Evolutionary conservation across 306 rosid species (phyloP).

Genomic region (Quercus cerris): DNA sequence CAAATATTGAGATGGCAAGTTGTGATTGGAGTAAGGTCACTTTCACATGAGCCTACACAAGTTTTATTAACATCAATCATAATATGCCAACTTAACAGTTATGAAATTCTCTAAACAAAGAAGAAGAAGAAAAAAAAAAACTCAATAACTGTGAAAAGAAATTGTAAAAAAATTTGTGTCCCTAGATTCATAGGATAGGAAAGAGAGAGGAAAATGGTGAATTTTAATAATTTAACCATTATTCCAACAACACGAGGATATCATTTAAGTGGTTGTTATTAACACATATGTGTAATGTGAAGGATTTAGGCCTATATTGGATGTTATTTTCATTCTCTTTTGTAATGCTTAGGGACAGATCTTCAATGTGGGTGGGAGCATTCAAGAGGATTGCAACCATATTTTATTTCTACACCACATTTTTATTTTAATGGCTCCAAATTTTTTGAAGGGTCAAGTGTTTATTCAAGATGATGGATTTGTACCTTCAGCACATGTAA

Average conservation of each 20-base stretch:
- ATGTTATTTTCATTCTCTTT: not conserved
- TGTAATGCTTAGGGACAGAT: not conserved
- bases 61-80: too few relatives aligned
- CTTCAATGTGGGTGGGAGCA: not conserved
- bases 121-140: too few relatives aligned
- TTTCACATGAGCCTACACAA: too few relatives aligned
- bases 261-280: not conserved
- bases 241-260: not conserved
- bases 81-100: too few relatives aligned
- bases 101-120: too few relatives aligned
- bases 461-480: not conserved
- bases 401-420: not conserved
- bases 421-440: not conserved
- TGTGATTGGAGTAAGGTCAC: too few relatives aligned
- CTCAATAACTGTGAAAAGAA: too few relatives aligned
- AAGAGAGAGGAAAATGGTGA: too few relatives aligned
- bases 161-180: too few relatives aligned
- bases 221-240: too few relatives aligned
- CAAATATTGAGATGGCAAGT: too few relatives aligned
- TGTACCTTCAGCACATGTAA: not conserved
- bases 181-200: too few relatives aligned
- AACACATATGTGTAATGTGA: not conserved
- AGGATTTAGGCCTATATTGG: not conserved
- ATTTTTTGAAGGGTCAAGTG: not conserved
- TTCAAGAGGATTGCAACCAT: not conserved